phyloP scores from a whole-genome alignment of 768 basidiomycete species.

The Fomitopsis pulvina region DNA sequence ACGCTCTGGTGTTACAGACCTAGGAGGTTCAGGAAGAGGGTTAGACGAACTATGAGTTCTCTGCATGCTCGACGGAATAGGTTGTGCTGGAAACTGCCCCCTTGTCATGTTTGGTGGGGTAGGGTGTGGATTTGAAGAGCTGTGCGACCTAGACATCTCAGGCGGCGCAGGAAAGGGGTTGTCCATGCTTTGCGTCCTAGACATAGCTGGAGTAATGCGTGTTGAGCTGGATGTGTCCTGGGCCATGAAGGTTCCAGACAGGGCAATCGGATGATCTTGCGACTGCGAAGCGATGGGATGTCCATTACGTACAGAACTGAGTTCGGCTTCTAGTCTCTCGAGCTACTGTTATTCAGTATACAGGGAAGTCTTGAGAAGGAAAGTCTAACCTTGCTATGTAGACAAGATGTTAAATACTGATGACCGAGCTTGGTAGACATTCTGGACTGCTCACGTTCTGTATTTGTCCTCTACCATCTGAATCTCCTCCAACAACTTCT shows the following conservation, averaged over 20 bases:
- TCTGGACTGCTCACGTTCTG: background rate
- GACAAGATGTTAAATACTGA: background rate
- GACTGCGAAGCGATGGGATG: background rate
- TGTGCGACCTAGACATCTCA: background rate
- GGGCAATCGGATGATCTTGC: too few relatives aligned
- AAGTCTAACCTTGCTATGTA: background rate
- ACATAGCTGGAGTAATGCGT: too few relatives aligned
- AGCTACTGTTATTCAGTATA: background rate
- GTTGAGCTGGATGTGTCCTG: too few relatives aligned
- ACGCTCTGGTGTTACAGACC: slow-evolving; percentile 1
- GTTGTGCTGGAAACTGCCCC: background rate
- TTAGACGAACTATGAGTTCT: slow-evolving; percentile 10
- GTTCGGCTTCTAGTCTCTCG: background rate
- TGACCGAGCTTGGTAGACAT: background rate
- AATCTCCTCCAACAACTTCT: slow-evolving; percentile 11
- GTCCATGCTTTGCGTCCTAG: too few relatives aligned
- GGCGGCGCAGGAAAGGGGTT: background rate
- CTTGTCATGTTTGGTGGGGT: slow-evolving; percentile 1
- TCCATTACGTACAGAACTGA: background rate
- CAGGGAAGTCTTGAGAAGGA: background rate
- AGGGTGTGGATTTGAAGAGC: background rate
- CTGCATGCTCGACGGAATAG: slow-evolving; percentile 4
- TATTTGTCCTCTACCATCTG: slow-evolving; percentile 10
- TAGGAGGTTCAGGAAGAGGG: slow-evolving; percentile 14
- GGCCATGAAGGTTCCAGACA: too few relatives aligned